Base-by-base conservation (phyloP, 1,139 yeast species). In the Zygoascus hellenicus region DNA sequence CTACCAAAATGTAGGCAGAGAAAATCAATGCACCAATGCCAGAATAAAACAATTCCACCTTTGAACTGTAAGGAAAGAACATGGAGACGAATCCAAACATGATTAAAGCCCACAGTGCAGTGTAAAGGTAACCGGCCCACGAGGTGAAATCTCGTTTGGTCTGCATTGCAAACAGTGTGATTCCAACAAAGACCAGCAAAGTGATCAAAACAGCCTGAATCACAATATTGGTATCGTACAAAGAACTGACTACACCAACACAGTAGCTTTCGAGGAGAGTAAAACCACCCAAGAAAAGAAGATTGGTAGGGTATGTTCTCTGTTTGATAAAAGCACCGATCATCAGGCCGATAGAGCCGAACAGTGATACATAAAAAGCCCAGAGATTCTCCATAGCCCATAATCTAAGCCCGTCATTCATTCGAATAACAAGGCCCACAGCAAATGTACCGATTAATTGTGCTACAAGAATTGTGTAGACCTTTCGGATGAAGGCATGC, bases 121-220 rank as follows among this genome's bases (percentile, higher is more conserved):
- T 42, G 15, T 42, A 38, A 15, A 81, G 69, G 39, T 74, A 75
- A 14, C 88, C 83, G 51, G 81, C 80, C 82, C 89, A 82, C 49
- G 83, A 75, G 10, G 83, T 77, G 61, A 84, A 80, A 62, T 87
- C 95, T 59, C 85, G 85, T 60, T 78, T 81, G n/a, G 90, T 77
- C 63, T 88, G 95, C 65, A 83, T 71, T 3, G 96, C 92, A 66
- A 87, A 82, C 22, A 79, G 45, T 0, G 95, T 81, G 50, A 88
- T 77, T 0, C 95, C 95, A 28, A 80, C 66, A 53, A 88, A 88
- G 5, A 88, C 76, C 13, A 84, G 67, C 26, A 77, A 65, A 0
- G 96, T 88, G 48, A 88, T 72, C 37, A 80, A 63, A 15, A 87
- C 69, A 0, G 96, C 96, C 59, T 85, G 81, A 22, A 87, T 63